These are phyloP conservation scores for Suillus variegatus DNA, from an alignment of 768 basidiomycete species.

Conservation along the genomic window DNA sequence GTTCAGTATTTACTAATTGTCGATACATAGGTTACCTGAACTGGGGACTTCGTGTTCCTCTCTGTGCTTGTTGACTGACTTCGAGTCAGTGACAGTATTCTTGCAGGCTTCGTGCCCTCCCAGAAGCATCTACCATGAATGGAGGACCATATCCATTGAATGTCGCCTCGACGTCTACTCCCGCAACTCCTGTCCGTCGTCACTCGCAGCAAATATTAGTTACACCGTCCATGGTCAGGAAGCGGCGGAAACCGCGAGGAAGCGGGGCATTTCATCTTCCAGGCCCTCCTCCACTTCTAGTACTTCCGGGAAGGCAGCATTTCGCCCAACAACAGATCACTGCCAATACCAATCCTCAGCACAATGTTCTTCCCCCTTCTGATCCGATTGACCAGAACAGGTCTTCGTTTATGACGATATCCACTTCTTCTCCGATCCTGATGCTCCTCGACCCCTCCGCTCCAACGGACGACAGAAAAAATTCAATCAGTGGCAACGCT, in stretches of 20 bases:
- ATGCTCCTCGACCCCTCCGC: too few relatives aligned
- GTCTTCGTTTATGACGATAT: too few relatives aligned
- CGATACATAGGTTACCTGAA: neutral
- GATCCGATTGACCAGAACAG: too few relatives aligned
- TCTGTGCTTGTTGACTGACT: neutral
- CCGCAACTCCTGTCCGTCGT: neutral
- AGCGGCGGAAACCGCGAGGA: too few relatives aligned
- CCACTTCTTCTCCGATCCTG: too few relatives aligned
- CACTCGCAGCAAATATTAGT: too few relatives aligned
- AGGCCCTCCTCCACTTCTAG: too few relatives aligned
- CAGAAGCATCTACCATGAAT: neutral
- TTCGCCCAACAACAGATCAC: neutral
- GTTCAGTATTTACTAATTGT: neutral
- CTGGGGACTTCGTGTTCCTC: neutral
- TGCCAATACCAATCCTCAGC: neutral
- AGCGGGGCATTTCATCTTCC: too few relatives aligned
- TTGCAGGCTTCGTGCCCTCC: neutral
- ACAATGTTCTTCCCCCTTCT: too few relatives aligned
- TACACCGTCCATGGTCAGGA: too few relatives aligned
- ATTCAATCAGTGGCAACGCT: too few relatives aligned
- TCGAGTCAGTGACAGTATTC: neutral
- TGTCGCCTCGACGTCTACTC: neutral
- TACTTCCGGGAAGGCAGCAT: neutral
- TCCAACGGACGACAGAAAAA: too few relatives aligned
- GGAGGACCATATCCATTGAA: neutral